A percentile compares a stretch with the other conserved stretches of the same genome.
These are phyloP conservation scores for Leishmania martiniquensis DNA, from an alignment of 208 protist genomes.

Conservation along the genomic window DNA sequence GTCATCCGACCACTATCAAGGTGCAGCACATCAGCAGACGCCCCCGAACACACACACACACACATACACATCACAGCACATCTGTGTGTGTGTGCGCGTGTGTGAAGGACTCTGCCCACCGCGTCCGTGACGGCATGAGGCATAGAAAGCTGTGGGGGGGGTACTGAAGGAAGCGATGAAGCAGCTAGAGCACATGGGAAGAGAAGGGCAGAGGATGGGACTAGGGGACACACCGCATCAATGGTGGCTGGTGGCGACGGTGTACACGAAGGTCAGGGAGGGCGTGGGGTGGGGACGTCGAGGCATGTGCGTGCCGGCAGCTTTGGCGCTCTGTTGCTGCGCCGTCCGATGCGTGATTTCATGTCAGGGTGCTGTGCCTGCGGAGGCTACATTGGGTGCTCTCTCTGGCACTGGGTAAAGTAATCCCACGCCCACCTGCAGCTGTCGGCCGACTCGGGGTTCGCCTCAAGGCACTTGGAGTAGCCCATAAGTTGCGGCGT, in stretches of 20 bases:
- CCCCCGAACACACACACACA: too few relatives aligned
- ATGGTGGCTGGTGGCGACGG: not conserved
- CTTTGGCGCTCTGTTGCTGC: not conserved
- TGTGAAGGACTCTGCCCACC: too few relatives aligned
- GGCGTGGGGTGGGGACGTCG: not conserved
- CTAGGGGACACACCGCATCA: not conserved
- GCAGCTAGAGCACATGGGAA: not conserved
- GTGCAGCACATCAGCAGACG: too few relatives aligned
- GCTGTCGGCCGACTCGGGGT: conserved; percentile 52
- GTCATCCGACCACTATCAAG: too few relatives aligned
- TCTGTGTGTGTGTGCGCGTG: too few relatives aligned
- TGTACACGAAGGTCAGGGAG: not conserved
- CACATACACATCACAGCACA: too few relatives aligned
- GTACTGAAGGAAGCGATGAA: not conserved
- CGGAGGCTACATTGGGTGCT: conserved; percentile 24
- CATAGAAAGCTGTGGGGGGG: too few relatives aligned
- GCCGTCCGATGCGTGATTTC: not conserved
- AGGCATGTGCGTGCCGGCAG: not conserved
- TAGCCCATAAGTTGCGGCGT: conserved; percentile 72
- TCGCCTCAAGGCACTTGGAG: conserved; percentile 86
- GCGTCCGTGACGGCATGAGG: too few relatives aligned
- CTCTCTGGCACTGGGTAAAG: conserved; percentile 79
- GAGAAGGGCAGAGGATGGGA: not conserved
- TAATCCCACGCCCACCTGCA: conserved; percentile 92
- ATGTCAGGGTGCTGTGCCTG: not conserved